Evolutionary conservation across 2,329 filamentous ascomycete species (phyloP).

Genomic region (Tolypocladium sp.): DNA sequence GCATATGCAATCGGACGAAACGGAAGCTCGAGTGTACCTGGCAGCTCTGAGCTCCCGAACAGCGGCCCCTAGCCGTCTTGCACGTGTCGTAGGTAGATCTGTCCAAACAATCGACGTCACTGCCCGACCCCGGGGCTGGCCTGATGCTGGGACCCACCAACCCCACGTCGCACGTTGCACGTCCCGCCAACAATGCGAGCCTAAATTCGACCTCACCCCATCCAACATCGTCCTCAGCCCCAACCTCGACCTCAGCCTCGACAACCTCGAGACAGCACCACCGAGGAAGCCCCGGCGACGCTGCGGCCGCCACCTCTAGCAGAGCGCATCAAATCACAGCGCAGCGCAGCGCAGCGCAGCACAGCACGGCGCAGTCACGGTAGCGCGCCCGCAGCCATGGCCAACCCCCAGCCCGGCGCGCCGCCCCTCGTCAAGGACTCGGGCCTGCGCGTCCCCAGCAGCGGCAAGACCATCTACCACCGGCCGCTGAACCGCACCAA

Average conservation of each 20-base stretch:
- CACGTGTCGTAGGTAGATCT: background rate
- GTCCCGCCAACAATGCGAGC: background rate
- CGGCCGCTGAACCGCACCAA: constrained; percentile 84
- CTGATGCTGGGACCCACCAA: background rate
- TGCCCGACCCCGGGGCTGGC: background rate
- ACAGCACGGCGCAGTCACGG: background rate
- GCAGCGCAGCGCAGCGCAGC: background rate
- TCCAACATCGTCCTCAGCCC: background rate
- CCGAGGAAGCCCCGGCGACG: background rate
- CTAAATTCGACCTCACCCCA: background rate
- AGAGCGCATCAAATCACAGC: background rate
- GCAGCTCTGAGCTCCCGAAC: background rate
- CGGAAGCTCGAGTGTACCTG: background rate
- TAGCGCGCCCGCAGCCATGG: constrained; percentile 25
- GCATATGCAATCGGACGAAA: background rate
- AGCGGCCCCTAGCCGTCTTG: background rate
- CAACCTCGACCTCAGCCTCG: background rate
- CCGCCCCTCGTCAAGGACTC: constrained; percentile 38
- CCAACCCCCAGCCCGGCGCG: constrained; percentile 35
- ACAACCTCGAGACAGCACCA: background rate
- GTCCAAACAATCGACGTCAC: background rate
- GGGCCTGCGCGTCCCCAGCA: constrained; percentile 80
- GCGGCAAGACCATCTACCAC: constrained; percentile 97
- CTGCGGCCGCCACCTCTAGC: background rate
- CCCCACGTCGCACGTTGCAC: background rate